Evolutionary conservation across 2,329 filamentous ascomycete genomes (phyloP).

Genomic region (Diaporthe ilicicola): DNA sequence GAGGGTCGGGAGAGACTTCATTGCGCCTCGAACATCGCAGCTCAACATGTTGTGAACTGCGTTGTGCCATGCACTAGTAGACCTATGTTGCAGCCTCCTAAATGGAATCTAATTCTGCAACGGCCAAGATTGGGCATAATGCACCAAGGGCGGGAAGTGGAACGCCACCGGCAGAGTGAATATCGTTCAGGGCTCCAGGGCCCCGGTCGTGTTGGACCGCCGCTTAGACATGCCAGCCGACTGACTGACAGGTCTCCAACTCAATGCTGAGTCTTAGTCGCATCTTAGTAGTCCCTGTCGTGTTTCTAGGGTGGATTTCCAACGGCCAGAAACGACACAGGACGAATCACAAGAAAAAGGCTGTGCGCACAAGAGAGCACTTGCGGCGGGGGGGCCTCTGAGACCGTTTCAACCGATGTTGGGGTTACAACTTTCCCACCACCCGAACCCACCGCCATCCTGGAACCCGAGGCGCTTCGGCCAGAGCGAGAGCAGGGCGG

Average conservation of each 20-base stretch:
- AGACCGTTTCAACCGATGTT: conserved; percentile 24
- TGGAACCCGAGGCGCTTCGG: conserved; percentile 15
- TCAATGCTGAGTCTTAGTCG: background rate
- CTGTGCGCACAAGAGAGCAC: background rate
- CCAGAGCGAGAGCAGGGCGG: conserved; percentile 13
- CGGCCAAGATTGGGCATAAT: background rate
- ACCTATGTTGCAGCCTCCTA: background rate
- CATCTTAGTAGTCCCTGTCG: background rate
- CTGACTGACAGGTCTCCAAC: conserved; percentile 14
- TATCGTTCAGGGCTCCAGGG: background rate
- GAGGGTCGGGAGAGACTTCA: background rate
- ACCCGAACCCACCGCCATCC: conserved; percentile 15
- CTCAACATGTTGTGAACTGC: background rate
- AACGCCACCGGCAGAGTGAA: background rate
- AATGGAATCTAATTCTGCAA: conserved; percentile 5
- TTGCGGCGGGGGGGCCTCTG: conserved; percentile 15
- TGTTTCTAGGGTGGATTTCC: conserved; percentile 16
- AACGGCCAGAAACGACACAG: conserved; percentile 18
- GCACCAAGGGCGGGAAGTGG: background rate
- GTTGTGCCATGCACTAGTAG: background rate
- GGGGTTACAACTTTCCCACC: conserved; percentile 23
- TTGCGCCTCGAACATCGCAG: background rate
- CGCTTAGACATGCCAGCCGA: conserved; percentile 20
- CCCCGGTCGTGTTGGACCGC: conserved; percentile 2
- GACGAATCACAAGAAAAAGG: conserved; percentile 18